Base-by-base conservation (phyloP, 306 rosid species). In the Prunus campanulata region DNA sequence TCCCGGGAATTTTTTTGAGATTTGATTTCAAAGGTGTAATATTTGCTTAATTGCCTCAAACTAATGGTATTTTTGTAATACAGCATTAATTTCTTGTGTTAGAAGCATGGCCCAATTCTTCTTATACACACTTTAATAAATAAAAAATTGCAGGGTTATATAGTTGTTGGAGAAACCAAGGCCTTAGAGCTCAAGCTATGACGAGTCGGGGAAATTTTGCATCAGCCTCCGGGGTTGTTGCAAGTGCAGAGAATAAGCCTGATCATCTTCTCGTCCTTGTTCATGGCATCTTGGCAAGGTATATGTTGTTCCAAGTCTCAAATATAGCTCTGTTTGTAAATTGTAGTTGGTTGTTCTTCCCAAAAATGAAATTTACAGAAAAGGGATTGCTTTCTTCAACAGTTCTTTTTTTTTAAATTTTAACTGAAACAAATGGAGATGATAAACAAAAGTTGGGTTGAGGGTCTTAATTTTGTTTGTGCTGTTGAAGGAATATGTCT, bases 251-350 rank as follows among this genome's bases (percentile, higher is more conserved):
- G 74, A 73, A 83, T 22, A 84, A 85, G 62, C 93, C 97, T 3
- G 97, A 92, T 79, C 97, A 95, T 85, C 97, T 95, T 76, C 97
- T 95, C 75, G 91, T 95, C 75, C 97, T 95, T 81, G 97, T 95
- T 82, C 98, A 95, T 75, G 98, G 98, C 77, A 92, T 92, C 77
- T 75, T 90, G 83, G 97, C 96, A n/a, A 90, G 98, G 96, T 95
- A 84, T 81, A 63, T 73, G 30, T 74, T 86, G 77, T 74, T 57
- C 35, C 61, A 35, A 52, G 48, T 42, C 64, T 44, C 27, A 39
- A 29, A 47, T 13, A 47, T 13, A 49, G 29, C 5, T 18, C 25
- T 6, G 18, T 16, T 9, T 32, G 42, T 25, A 8, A 48, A 24
- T 24, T 24, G 35, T 60, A 25, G 4, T 29, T 62, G 42, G 10